These are phyloP conservation scores for Huntiella moniliformis DNA, from an alignment of 2,329 filamentous ascomycete species.

Conservation along the genomic window DNA sequence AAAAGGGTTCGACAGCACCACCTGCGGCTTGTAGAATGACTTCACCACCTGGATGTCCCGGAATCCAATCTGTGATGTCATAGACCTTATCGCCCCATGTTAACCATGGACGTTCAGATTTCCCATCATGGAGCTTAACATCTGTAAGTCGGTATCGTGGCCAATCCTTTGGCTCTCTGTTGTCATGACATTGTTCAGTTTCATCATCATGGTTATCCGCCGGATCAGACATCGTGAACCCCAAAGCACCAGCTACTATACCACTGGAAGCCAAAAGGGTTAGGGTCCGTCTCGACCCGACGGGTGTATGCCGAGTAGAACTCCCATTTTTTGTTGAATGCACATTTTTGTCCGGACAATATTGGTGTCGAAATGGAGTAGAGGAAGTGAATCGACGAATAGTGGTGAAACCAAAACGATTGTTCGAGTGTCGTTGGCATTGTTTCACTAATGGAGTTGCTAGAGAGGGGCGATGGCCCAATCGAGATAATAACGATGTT, in stretches of 20 bases:
- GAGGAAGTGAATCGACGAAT: background rate
- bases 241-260: conserved; percentile 3
- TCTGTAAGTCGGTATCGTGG: conserved; percentile 32
- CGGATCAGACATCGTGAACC: conserved; percentile 7
- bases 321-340: background rate
- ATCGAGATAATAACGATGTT: conserved; percentile 12
- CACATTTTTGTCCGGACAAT: background rate
- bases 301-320: background rate
- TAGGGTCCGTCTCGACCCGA: conserved; percentile 8
- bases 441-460: conserved; percentile 7
- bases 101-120: conserved; percentile 40
- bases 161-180: conserved; percentile 22
- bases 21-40: conserved; percentile 49
- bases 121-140: conserved; percentile 32
- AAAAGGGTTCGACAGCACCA: conserved; percentile 46
- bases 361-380: conserved; percentile 5
- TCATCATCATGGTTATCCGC: background rate
- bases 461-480: conserved; percentile 5
- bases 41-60: conserved; percentile 46
- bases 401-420: background rate
- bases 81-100: conserved; percentile 46
- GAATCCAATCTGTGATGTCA: conserved; percentile 51
- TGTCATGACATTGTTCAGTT: background rate
- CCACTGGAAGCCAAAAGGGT: conserved; percentile 12
- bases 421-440: conserved; percentile 4